A percentile compares a stretch with the other conserved stretches of the same genome.
Evolutionary conservation across 441 rosid species (phyloP).

Genomic region (Gossypium laxum): DNA sequence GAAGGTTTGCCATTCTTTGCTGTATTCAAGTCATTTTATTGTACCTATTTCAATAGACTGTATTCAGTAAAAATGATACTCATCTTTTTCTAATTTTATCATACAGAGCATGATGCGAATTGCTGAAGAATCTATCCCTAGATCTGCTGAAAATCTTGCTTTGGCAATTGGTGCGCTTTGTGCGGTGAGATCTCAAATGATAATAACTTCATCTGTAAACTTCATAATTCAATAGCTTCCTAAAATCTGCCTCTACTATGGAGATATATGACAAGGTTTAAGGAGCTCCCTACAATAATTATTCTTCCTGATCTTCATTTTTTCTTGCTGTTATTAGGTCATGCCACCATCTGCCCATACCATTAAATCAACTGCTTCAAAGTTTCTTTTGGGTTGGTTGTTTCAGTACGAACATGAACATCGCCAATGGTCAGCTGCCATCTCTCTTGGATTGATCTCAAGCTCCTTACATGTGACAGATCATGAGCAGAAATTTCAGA

Average conservation of each 20-base stretch:
- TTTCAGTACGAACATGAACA: slow-evolving; percentile 77
- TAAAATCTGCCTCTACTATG: background rate
- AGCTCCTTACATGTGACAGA: slow-evolving; percentile 72
- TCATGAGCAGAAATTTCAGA: slow-evolving; percentile 65
- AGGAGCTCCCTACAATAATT: background rate
- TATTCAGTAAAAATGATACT: background rate
- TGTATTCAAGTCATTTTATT: background rate
- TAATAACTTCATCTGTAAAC: slow-evolving; percentile 11
- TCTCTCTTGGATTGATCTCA: slow-evolving; percentile 79
- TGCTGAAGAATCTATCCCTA: slow-evolving; percentile 73
- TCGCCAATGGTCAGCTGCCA: slow-evolving; percentile 90
- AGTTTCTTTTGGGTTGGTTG: slow-evolving; percentile 70
- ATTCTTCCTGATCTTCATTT: slow-evolving; percentile 1
- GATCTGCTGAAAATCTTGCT: slow-evolving; percentile 76
- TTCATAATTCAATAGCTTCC: slow-evolving; percentile 4
- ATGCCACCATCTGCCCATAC: slow-evolving; percentile 78
- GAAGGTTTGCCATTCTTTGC: slow-evolving; percentile 44
- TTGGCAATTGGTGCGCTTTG: slow-evolving; percentile 83
- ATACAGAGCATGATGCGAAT: slow-evolving; percentile 51
- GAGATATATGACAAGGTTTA: background rate
- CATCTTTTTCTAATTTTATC: slow-evolving; percentile 8
- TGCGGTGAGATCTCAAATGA: slow-evolving; percentile 35
- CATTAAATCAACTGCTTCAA: slow-evolving; percentile 63
- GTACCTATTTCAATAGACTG: slow-evolving; percentile 8
- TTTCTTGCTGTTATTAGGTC: slow-evolving; percentile 39